Conservation (phyloP, 1,284 basidiomycete genomes). For the Malassezia arunalokei region DNA sequence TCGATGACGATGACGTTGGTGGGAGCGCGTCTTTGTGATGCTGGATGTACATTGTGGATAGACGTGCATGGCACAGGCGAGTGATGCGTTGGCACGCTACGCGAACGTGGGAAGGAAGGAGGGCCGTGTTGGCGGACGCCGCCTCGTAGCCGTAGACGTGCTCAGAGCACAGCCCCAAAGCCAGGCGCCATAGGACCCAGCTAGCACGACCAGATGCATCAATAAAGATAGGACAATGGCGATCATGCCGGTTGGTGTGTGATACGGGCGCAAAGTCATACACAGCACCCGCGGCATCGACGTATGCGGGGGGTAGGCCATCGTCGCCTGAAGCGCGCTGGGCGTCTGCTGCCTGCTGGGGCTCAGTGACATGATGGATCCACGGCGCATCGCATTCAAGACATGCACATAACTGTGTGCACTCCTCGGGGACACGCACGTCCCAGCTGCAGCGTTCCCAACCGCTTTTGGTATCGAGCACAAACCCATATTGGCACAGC, state of each 20-base stretch:
- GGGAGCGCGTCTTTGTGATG: not conserved
- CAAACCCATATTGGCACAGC: slow-evolving; percentile 35
- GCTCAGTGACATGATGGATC: not conserved
- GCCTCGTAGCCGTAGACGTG: not conserved
- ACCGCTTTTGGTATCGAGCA: slow-evolving; percentile 29
- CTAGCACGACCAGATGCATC: slow-evolving; percentile 5
- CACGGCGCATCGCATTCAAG: not conserved
- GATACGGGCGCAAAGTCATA: slow-evolving; percentile 5
- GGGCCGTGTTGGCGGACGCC: not conserved
- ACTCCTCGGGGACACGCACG: slow-evolving; percentile 8
- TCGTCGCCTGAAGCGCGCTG: slow-evolving; percentile 2
- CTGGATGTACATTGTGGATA: not conserved
- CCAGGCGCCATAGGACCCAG: slow-evolving; percentile 9
- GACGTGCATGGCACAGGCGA: not conserved
- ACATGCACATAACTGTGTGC: not conserved
- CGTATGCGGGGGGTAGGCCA: not conserved
- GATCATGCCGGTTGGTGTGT: not conserved
- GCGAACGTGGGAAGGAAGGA: not conserved
- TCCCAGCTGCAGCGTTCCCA: slow-evolving; percentile 29
- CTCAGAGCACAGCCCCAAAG: not conserved
- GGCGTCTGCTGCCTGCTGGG: not conserved
- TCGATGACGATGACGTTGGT: not conserved
- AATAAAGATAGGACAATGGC: slow-evolving; percentile 6
- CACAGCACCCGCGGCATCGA: not conserved
- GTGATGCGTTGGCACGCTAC: not conserved